These are phyloP conservation scores for Aspergillus tamarii DNA, from an alignment of 2,329 filamentous ascomycete genomes.

Conservation along the genomic window DNA sequence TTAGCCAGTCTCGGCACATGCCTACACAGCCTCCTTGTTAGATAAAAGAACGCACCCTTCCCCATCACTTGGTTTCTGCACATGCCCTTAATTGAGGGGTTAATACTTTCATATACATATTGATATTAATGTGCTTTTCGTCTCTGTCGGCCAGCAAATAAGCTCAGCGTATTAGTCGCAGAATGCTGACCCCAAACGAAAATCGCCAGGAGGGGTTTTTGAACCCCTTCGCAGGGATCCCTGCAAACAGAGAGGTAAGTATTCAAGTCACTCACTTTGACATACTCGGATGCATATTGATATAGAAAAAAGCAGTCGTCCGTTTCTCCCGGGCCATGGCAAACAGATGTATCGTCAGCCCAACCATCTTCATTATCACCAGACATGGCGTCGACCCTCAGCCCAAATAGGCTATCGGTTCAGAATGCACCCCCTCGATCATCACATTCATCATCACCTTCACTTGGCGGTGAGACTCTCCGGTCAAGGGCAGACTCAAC, in stretches of 20 bases:
- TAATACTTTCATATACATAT: conserved; percentile 1
- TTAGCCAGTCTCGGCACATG: conserved; percentile 5
- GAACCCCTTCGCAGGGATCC: conserved; percentile 16
- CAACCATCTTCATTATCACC: conserved; percentile 26
- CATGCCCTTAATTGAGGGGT: conserved; percentile 10
- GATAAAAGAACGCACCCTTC: conserved; percentile 4
- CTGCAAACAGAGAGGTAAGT: conserved; percentile 18
- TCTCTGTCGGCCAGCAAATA: conserved; percentile 7
- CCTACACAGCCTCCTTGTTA: conserved; percentile 9
- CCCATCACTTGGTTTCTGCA: neutral
- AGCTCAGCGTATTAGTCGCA: conserved; percentile 14
- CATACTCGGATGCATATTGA: conserved; percentile 3
- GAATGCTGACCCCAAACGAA: conserved; percentile 22
- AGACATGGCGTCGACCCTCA: conserved; percentile 28
- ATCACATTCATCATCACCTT: conserved; percentile 38
- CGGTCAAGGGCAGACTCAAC: conserved; percentile 47
- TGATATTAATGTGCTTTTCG: conserved; percentile 3
- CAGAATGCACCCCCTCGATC: conserved; percentile 34
- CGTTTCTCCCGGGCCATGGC: conserved; percentile 7
- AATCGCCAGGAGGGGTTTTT: conserved; percentile 14
- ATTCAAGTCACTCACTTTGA: neutral
- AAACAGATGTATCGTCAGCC: conserved; percentile 11
- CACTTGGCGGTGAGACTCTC: conserved; percentile 49
- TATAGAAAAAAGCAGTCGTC: conserved; percentile 10
- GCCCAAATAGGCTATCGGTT: conserved; percentile 30